These are phyloP conservation scores for Parietichytrium sp. DNA, from an alignment of 108 stramenopile species.

Conservation along the genomic window DNA sequence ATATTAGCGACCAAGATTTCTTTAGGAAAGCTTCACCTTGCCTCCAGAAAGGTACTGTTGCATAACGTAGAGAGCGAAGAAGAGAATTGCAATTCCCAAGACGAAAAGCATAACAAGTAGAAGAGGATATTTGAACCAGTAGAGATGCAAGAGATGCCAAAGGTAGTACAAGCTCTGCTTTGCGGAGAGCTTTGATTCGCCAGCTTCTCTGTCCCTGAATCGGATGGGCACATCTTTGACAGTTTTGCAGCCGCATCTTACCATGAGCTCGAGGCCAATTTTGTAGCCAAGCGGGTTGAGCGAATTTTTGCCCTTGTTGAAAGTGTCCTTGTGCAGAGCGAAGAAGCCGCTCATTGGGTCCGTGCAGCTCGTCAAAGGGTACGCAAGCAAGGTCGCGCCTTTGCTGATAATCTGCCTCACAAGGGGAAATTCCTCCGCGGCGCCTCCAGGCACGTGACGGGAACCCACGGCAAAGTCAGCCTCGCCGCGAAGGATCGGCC, in stretches of 20 bases:
- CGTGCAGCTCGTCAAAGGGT: background rate
- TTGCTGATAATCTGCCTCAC: slow-evolving; percentile 5
- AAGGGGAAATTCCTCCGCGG: background rate
- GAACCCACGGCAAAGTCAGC: slow-evolving; percentile 34
- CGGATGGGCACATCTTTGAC: slow-evolving; percentile 40
- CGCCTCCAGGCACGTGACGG: slow-evolving; percentile 30
- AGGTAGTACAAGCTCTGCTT: slow-evolving; percentile 38
- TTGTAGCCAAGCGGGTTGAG: slow-evolving; percentile 35
- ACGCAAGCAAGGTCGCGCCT: slow-evolving; percentile 35
- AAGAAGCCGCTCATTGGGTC: slow-evolving; percentile 45
- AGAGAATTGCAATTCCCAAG: background rate
- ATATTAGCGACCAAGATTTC: too few relatives aligned
- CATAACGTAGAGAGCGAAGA: background rate
- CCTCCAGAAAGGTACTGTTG: too few relatives aligned
- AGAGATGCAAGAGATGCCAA: background rate
- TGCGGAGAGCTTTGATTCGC: slow-evolving; percentile 40
- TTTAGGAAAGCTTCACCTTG: too few relatives aligned
- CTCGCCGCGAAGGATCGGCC: slow-evolving; percentile 5
- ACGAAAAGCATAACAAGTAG: background rate
- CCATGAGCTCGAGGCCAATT: slow-evolving; percentile 42
- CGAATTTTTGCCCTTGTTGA: background rate
- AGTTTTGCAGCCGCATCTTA: slow-evolving; percentile 17
- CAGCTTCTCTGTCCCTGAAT: slow-evolving; percentile 28
- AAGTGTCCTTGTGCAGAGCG: background rate
- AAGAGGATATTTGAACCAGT: background rate